A percentile compares a stretch with the other conserved stretches of the same genome.
These are phyloP conservation scores for Phycomyces blakesleeanus DNA, from an alignment of 192 early-diverging fungal genomes.

Conservation along the genomic window DNA sequence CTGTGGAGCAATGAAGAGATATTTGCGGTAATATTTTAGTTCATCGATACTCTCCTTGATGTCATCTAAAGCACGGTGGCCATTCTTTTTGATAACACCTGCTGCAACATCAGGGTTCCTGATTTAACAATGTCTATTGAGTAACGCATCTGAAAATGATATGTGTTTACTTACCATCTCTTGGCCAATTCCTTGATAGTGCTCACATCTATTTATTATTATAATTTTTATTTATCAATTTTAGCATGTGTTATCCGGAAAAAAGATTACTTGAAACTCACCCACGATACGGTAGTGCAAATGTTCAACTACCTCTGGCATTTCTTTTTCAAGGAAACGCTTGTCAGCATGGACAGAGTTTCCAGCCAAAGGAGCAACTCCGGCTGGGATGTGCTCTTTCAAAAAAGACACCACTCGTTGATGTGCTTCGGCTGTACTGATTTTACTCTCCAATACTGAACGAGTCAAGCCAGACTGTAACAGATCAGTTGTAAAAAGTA, in stretches of 20 bases:
- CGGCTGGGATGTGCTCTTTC: conserved; percentile 59
- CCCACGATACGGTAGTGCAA: conserved; percentile 80
- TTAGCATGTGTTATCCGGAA: not conserved
- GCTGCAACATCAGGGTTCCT: conserved; percentile 35
- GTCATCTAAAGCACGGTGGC: conserved; percentile 86
- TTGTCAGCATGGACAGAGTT: conserved; percentile 94
- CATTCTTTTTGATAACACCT: conserved; percentile 50
- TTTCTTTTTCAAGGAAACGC: conserved; percentile 75
- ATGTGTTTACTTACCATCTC: conserved; percentile 59
- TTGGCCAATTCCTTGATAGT: conserved; percentile 84
- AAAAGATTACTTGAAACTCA: conserved; percentile 12
- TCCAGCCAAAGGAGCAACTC: conserved; percentile 77
- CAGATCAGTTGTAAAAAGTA: not conserved
- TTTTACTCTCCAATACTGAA: conserved; percentile 63
- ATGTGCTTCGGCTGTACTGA: conserved; percentile 69
- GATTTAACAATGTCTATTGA: not conserved
- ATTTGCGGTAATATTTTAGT: conserved; percentile 67
- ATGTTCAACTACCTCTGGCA: conserved; percentile 68
- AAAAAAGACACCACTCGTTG: conserved; percentile 69
- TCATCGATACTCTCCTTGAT: conserved; percentile 91
- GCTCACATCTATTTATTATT: conserved; percentile 74
- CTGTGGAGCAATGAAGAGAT: conserved; percentile 49
- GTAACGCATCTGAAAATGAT: conserved; percentile 9
- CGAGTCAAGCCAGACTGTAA: conserved; percentile 73
- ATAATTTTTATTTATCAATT: conserved; percentile 1